Base-by-base conservation (phyloP, 2,329 filamentous ascomycete species). In the Colletotrichum lentis region DNA sequence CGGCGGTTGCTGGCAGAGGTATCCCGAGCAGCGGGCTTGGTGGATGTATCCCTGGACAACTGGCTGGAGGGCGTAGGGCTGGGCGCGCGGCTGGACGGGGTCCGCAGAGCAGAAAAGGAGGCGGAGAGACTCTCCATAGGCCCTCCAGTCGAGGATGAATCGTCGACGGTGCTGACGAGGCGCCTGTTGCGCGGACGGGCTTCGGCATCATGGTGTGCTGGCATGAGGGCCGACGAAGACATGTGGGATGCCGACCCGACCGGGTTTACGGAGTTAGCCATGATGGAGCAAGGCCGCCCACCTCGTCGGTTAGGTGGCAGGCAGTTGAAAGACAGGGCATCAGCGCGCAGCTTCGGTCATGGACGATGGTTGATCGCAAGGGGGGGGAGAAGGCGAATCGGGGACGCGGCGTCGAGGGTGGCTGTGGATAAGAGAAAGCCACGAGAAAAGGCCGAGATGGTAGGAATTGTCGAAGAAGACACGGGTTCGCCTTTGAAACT, bases 151-250 rank as follows among this genome's bases (percentile, higher is more conserved):
- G 75, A 72, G 11, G 70, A 71, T 10, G 75, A 71, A 61, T 72
- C 72, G 41, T 74, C 73, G 64, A 73, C 74, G 20, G 75, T 72
- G 68, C 76, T 79, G 58, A 77, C 76, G 39, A 79, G 77, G 55
- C 82, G 84, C 63, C 85, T 82, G 70, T 85, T 86, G 67, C 86
- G 84, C 62, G 85, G 82, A 31, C 85, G 83, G 63, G 80, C 73
- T 64, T 80, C 79, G 69, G 80, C 75, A 71, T 82, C 80, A 66
- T 77, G 78, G 56, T 80, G 78, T 71, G 80, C 75, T 49, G 82
- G 77, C 59, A 79, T 77, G 62, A 83, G 74, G 55, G 80, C 79
- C 49, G 84, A 85, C 62, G 85, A 83, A 64, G 82, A 79, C 75
- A 81, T 79, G 71, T 79, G 77, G 69, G 77, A 77, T 69, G 76